Evolutionary conservation across 495 filamentous ascomycete species (phyloP).

Genomic region (Aspergillus cavernicola): DNA sequence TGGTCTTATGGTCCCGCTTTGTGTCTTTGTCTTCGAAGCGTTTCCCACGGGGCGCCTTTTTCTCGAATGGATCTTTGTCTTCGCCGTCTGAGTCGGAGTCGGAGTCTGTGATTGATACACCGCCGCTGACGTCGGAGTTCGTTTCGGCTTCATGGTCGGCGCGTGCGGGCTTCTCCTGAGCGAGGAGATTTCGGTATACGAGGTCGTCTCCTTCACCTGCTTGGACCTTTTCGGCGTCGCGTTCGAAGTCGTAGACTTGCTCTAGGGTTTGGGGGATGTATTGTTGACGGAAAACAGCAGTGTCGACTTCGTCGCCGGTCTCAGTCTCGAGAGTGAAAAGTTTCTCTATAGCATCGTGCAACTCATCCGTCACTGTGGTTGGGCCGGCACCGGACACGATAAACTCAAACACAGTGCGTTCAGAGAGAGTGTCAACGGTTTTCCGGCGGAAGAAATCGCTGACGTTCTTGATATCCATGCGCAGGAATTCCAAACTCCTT

Average conservation of each 20-base stretch:
- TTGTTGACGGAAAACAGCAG: slow-evolving; percentile 89
- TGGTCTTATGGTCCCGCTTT: slow-evolving; percentile 84
- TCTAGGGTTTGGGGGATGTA: slow-evolving; percentile 93
- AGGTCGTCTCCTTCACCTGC: slow-evolving; percentile 68
- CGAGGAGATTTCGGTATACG: slow-evolving; percentile 77
- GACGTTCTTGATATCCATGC: slow-evolving; percentile 97
- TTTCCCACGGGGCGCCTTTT: slow-evolving; percentile 77
- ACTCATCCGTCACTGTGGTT: slow-evolving; percentile 34
- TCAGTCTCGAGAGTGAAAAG: slow-evolving; percentile 42
- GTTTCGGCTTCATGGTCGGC: slow-evolving; percentile 32
- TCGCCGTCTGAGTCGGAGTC: slow-evolving; percentile 48
- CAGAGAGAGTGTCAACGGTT: slow-evolving; percentile 71
- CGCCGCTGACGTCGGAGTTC: slow-evolving; percentile 48
- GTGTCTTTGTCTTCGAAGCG: slow-evolving; percentile 85
- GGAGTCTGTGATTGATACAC: slow-evolving; percentile 38
- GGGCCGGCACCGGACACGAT: slow-evolving; percentile 60
- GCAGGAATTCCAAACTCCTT: slow-evolving; percentile 81
- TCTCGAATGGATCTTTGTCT: slow-evolving; percentile 51
- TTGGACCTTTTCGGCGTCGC: slow-evolving; percentile 74
- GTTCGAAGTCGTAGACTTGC: slow-evolving; percentile 93
- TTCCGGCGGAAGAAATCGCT: slow-evolving; percentile 85
- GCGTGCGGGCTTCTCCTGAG: slow-evolving; percentile 54
- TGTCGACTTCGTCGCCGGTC: slow-evolving; percentile 62
- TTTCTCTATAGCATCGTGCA: slow-evolving; percentile 48
- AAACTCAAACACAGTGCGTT: slow-evolving; percentile 75